Percentiles rank a stretch among this genome's conserved stretches.
phyloP scores from a whole-genome alignment of 345 rosid species.

The Linum tenue region DNA sequence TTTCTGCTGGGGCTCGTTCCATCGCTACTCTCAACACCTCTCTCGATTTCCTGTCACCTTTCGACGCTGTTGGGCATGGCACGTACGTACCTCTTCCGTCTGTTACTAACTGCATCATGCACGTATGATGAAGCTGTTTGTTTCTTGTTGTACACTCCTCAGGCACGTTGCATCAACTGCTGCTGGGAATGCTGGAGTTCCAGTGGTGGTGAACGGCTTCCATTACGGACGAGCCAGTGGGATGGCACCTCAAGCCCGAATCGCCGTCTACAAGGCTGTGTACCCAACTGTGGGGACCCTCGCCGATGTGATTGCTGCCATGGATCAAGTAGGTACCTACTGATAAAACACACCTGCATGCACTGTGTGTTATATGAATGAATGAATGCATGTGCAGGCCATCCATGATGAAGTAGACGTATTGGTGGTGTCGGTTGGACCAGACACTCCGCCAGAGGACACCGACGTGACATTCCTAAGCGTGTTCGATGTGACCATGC shows the following conservation, averaged over 20 bases:
- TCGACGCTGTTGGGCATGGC: slow-evolving; percentile 76
- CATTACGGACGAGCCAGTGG: slow-evolving; percentile 69
- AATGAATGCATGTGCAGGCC: slow-evolving; percentile 32
- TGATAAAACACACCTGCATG: too few relatives aligned
- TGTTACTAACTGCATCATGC: background rate
- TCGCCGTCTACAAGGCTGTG: slow-evolving; percentile 77
- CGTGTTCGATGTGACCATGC: slow-evolving; percentile 48
- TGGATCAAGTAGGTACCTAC: slow-evolving; percentile 54
- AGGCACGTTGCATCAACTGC: slow-evolving; percentile 85
- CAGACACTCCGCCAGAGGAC: slow-evolving; percentile 58
- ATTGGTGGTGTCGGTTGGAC: slow-evolving; percentile 55
- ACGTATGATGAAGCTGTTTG: background rate
- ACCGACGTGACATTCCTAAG: slow-evolving; percentile 45
- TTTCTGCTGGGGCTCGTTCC: slow-evolving; percentile 78
- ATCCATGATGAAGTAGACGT: slow-evolving; percentile 62
- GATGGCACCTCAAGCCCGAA: slow-evolving; percentile 87
- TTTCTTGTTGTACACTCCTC: slow-evolving; percentile 1
- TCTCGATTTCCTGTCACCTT: slow-evolving; percentile 74
- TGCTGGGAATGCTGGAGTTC: slow-evolving; percentile 71
- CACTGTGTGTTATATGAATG: too few relatives aligned
- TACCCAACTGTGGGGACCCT: slow-evolving; percentile 68
- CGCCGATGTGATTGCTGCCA: slow-evolving; percentile 77
- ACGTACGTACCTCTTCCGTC: slow-evolving; percentile 29
- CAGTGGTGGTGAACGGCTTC: slow-evolving; percentile 62
- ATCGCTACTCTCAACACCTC: slow-evolving; percentile 41